These are phyloP conservation scores for Kwoniella pini DNA, from an alignment of 768 basidiomycete genomes.

Conservation along the genomic window DNA sequence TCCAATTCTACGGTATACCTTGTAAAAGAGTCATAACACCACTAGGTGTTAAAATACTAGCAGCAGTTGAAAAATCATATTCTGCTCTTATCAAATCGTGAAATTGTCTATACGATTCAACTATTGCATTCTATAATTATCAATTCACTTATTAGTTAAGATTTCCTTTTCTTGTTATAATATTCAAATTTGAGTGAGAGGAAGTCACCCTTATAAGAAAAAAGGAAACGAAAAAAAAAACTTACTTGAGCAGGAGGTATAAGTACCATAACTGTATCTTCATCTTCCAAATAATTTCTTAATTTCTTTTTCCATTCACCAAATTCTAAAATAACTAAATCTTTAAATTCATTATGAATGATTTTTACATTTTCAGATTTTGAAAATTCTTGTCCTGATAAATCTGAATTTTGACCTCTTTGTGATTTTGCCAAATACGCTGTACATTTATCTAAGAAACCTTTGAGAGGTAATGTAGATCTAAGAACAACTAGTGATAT, in stretches of 20 bases:
- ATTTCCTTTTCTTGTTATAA: too few relatives aligned
- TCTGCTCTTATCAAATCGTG: conserved; percentile 62
- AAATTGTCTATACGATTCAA: conserved; percentile 74
- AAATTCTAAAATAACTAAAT: conserved; percentile 58
- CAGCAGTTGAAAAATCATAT: conserved; percentile 54
- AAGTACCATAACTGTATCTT: conserved; percentile 73
- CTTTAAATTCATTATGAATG: conserved; percentile 62
- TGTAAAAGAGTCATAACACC: conserved; percentile 29
- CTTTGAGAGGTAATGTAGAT: conserved; percentile 64
- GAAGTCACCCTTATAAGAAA: too few relatives aligned
- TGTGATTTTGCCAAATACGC: conserved; percentile 49
- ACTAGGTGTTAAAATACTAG: conserved; percentile 46
- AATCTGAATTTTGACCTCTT: conserved; percentile 29
- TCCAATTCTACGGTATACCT: conserved; percentile 8
- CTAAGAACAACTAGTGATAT: conserved; percentile 66
- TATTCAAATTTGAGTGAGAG: too few relatives aligned
- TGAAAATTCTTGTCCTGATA: conserved; percentile 59
- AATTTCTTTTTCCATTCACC: conserved; percentile 62
- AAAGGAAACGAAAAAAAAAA: conserved; percentile 1
- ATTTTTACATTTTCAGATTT: conserved; percentile 60
- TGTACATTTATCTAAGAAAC: conserved; percentile 65
- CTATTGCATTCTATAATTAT: conserved; percentile 66
- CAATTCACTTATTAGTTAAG: too few relatives aligned
- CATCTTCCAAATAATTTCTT: conserved; percentile 76
- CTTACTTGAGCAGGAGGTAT: conserved; percentile 65